phyloP scores from a whole-genome alignment of 1,284 basidiomycete genomes.

The Austroboletus olivaceoglutinosus region DNA sequence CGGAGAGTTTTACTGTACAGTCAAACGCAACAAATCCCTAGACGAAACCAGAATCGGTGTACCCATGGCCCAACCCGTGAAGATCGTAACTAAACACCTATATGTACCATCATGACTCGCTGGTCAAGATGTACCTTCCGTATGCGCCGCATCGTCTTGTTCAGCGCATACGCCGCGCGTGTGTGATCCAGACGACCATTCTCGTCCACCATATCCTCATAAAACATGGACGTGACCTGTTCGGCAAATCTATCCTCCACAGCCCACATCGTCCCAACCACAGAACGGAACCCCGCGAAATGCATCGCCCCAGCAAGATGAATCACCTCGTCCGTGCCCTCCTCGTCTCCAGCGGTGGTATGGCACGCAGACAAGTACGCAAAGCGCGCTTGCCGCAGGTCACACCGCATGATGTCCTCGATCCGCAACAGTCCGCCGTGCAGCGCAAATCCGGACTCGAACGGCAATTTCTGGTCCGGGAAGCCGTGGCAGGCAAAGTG shows the following conservation, averaged over 20 bases:
- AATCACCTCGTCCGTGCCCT: constrained; percentile 30
- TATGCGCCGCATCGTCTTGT: not conserved
- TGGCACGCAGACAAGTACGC: constrained; percentile 36
- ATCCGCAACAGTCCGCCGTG: constrained; percentile 19
- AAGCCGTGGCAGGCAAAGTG: constrained; percentile 24
- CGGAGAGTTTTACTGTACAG: too few species aligned
- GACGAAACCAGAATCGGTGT: too few species aligned
- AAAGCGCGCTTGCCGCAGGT: constrained; percentile 27
- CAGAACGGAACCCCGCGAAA: constrained; percentile 5
- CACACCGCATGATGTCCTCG: constrained; percentile 22
- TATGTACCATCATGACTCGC: not conserved
- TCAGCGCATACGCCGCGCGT: constrained; percentile 2
- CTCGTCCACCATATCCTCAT: constrained; percentile 4
- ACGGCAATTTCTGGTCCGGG: constrained; percentile 11
- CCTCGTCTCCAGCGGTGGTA: constrained; percentile 16
- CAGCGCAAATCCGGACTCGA: constrained; percentile 23
- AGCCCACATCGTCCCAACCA: constrained; percentile 8
- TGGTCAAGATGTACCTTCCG: not conserved
- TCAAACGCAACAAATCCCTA: too few species aligned
- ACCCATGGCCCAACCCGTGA: too few species aligned
- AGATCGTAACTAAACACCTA: not conserved
- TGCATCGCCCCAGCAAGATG: constrained; percentile 5
- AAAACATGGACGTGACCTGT: constrained; percentile 4
- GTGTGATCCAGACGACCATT: constrained; percentile 2
- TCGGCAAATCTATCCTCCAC: constrained; percentile 1